Evolutionary conservation across 305 asterid species (phyloP).

Genomic region (Rubia peregrina): DNA sequence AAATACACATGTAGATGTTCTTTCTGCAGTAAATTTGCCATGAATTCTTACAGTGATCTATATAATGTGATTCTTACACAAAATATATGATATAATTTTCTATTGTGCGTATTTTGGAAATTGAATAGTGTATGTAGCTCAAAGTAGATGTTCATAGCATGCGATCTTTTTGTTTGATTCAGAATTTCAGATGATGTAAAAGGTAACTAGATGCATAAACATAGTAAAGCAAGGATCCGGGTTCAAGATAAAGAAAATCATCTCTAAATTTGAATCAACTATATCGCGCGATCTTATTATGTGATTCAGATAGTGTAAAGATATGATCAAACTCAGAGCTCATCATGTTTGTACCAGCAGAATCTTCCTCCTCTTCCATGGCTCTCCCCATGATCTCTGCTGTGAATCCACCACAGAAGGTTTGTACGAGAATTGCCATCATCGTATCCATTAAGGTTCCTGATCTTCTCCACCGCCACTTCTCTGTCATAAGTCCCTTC

Average conservation of each 20-base stretch:
- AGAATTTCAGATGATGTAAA: too few relatives aligned
- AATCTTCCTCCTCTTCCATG: conserved; percentile 29
- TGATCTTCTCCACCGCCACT: conserved; percentile 39
- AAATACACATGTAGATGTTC: background rate
- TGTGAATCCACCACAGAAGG: conserved; percentile 81
- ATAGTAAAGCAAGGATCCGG: too few relatives aligned
- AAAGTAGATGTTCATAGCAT: background rate
- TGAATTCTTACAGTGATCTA: background rate
- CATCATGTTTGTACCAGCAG: conserved; percentile 59
- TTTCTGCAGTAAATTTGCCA: background rate
- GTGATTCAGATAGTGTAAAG: too few relatives aligned
- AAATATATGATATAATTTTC: background rate
- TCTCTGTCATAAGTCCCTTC: conserved; percentile 57
- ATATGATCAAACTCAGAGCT: conserved; percentile 26
- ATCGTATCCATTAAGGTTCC: conserved; percentile 45
- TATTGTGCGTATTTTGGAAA: background rate
- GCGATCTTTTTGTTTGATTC: too few relatives aligned
- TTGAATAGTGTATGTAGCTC: background rate
- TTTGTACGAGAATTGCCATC: conserved; percentile 75
- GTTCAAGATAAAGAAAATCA: too few relatives aligned
- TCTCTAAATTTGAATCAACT: too few relatives aligned
- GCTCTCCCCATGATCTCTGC: conserved; percentile 35
- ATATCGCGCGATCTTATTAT: too few relatives aligned
- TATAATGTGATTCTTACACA: background rate
- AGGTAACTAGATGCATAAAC: too few relatives aligned